Percentiles rank a stretch among this genome's conserved stretches.
Conservation (phyloP, 176 grass and related monocot species). For the Zizania latifolia region DNA sequence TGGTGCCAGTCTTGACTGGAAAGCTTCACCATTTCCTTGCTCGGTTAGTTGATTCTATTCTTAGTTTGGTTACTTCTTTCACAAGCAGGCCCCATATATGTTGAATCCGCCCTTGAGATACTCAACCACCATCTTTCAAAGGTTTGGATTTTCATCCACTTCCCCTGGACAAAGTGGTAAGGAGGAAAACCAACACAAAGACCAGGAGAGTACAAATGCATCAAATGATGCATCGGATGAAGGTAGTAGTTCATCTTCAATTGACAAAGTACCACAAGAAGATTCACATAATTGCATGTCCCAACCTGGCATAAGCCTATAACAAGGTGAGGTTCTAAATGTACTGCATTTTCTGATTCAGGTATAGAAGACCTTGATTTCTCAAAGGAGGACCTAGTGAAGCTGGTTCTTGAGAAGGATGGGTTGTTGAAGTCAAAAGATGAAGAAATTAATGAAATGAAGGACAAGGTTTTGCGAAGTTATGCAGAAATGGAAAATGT, state of each 20-base stretch:
- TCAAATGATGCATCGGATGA: constrained; percentile 12
- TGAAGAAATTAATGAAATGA: constrained; percentile 62
- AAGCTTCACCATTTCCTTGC: background rate
- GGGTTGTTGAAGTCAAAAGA: constrained; percentile 60
- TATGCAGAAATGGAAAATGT: constrained; percentile 83
- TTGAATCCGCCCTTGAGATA: constrained; percentile 31
- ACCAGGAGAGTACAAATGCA: constrained; percentile 12
- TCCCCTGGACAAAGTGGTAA: constrained; percentile 29
- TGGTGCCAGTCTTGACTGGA: background rate
- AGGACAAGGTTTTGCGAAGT: constrained; percentile 62
- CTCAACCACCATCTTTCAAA: constrained; percentile 46
- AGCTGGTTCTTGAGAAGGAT: constrained; percentile 67
- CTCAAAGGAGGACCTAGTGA: constrained; percentile 56
- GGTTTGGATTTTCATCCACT: constrained; percentile 54
- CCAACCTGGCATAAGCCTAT: background rate
- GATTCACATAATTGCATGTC: background rate
- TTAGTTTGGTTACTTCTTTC: constrained; percentile 14
- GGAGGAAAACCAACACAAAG: constrained; percentile 28
- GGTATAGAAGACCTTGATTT: constrained; percentile 36
- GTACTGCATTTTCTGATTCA: constrained; percentile 42
- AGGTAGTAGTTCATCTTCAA: constrained; percentile 18
- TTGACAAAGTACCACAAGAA: constrained; percentile 20
- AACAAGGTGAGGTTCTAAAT: constrained; percentile 23
- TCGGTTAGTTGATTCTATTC: background rate
- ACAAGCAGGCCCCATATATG: constrained; percentile 9